Evolutionary conservation across 2,329 filamentous ascomycete genomes (phyloP).

Genomic region (Lomentospora prolificans): DNA sequence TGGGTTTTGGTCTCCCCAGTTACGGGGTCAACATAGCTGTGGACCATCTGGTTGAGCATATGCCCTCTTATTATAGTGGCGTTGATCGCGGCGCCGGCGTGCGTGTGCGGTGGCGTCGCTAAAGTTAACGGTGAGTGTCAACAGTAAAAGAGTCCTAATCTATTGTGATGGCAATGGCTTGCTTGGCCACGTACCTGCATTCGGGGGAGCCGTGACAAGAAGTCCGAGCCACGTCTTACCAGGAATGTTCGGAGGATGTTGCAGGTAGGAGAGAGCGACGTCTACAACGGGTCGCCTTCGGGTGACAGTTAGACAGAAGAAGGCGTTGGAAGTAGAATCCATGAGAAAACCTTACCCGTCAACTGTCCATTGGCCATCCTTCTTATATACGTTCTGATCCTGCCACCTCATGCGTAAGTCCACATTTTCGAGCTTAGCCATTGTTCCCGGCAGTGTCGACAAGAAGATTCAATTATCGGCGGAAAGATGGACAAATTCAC

Average conservation of each 20-base stretch:
- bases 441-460: too few species aligned
- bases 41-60: conserved; percentile 16
- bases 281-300: not conserved
- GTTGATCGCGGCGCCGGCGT: conserved; percentile 14
- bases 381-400: conserved; percentile 3
- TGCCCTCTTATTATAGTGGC: conserved; percentile 13
- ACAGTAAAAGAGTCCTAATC: too few species aligned
- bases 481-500: too few species aligned
- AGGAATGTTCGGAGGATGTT: conserved; percentile 15
- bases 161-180: not conserved
- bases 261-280: conserved; percentile 12
- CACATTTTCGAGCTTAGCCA: not conserved
- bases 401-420: conserved; percentile 1
- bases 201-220: conserved; percentile 14
- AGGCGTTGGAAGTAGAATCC: too few species aligned
- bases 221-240: conserved; percentile 15
- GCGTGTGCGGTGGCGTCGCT: conserved; percentile 15
- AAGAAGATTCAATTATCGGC: too few species aligned
- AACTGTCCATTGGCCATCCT: conserved; percentile 3
- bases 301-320: not conserved
- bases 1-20: conserved; percentile 7
- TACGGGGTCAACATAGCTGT: not conserved
- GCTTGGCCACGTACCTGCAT: not conserved
- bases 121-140: not conserved
- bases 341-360: not conserved